These are phyloP conservation scores for Trichoderma brevicompactum DNA, from an alignment of 2,329 filamentous ascomycete genomes.

Conservation along the genomic window DNA sequence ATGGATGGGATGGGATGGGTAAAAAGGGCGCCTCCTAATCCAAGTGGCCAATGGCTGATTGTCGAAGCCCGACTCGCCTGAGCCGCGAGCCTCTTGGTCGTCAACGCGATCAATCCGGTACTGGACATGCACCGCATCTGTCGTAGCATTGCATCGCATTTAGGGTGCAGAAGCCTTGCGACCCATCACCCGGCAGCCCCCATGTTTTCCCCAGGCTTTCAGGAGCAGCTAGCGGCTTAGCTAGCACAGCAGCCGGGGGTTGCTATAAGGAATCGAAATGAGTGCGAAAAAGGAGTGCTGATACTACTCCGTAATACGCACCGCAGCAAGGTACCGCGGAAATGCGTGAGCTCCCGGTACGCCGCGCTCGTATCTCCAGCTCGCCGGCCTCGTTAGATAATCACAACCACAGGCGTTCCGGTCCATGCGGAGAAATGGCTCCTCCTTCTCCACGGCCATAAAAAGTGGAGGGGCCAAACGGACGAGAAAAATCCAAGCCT, in stretches of 20 bases:
- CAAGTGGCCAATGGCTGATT: background rate
- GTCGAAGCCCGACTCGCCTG: slow-evolving; percentile 9
- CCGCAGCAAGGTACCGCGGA: too few relatives aligned
- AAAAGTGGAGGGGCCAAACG: slow-evolving; percentile 27
- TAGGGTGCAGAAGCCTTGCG: too few relatives aligned
- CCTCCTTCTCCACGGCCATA: background rate
- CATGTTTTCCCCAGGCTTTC: slow-evolving; percentile 19
- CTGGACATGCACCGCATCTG: slow-evolving; percentile 2
- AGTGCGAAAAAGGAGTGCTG: background rate
- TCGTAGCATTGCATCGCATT: slow-evolving; percentile 18
- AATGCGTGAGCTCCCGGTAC: too few relatives aligned
- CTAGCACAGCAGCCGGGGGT: background rate
- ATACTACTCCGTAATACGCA: too few relatives aligned
- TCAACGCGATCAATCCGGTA: too few relatives aligned
- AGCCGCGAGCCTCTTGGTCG: background rate
- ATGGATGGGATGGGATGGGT: slow-evolving; percentile 11
- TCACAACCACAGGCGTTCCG: background rate
- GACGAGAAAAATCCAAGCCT: slow-evolving; percentile 25
- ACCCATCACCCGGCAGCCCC: background rate
- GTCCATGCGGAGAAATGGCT: slow-evolving; percentile 26
- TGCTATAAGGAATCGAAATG: background rate
- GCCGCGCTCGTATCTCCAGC: too few relatives aligned
- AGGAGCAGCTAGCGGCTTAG: slow-evolving; percentile 5
- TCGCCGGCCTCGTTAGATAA: slow-evolving; percentile 1
- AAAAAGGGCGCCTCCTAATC: slow-evolving; percentile 2